These are phyloP conservation scores for Sordariomycetes sp. DNA, from an alignment of 2,329 filamentous ascomycete species.

Conservation along the genomic window DNA sequence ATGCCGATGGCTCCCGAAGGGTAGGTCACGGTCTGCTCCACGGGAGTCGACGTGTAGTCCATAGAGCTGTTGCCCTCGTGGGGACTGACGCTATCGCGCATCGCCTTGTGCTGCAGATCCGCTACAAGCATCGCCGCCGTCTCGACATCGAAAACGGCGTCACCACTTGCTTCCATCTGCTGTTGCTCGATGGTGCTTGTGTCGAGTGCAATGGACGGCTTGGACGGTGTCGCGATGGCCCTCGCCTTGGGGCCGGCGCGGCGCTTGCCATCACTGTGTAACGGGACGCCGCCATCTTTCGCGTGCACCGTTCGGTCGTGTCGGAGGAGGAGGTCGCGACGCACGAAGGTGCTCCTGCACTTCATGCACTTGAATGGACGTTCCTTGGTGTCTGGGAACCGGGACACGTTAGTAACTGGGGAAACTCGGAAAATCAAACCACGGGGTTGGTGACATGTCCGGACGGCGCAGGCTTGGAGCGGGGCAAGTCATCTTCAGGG, in stretches of 20 bases:
- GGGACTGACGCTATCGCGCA: slow-evolving; percentile 43
- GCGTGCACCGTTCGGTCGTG: slow-evolving; percentile 98
- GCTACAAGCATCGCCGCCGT: slow-evolving; percentile 97
- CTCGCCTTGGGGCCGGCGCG: slow-evolving; percentile 61
- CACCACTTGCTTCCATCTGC: slow-evolving; percentile 82
- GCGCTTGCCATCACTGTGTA: slow-evolving; percentile 90
- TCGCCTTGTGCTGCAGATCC: slow-evolving; percentile 91
- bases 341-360: slow-evolving; percentile 95
- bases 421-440: neutral
- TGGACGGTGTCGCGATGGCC: slow-evolving; percentile 52
- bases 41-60: slow-evolving; percentile 62
- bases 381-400: slow-evolving; percentile 79
- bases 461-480: neutral
- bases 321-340: slow-evolving; percentile 87
- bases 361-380: slow-evolving; percentile 98
- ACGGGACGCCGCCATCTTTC: slow-evolving; percentile 88
- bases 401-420: slow-evolving; percentile 8
- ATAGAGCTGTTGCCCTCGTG: slow-evolving; percentile 51
- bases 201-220: slow-evolving; percentile 72
- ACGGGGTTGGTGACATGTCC: neutral
- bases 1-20: slow-evolving; percentile 69
- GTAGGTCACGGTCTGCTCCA: slow-evolving; percentile 71
- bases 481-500: neutral
- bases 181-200: slow-evolving; percentile 64
- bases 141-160: slow-evolving; percentile 90